Base-by-base conservation (phyloP, 1,284 basidiomycete species). In the Papiliotrema laurentii region DNA sequence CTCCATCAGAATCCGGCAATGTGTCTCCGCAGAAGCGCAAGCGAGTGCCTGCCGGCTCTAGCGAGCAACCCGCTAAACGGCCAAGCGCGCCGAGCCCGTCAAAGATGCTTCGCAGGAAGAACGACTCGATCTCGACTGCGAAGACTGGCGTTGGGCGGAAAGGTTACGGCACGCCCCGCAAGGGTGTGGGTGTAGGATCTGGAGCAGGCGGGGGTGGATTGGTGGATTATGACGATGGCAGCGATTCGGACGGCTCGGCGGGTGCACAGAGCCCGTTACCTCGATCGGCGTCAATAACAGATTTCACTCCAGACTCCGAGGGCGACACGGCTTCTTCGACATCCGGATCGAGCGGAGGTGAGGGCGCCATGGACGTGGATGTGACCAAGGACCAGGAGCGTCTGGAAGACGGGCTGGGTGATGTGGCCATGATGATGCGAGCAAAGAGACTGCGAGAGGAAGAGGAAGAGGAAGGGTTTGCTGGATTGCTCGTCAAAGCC, bases 401-500 rank as follows among this genome's bases (percentile, higher is more conserved):
- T 21, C 36, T 63, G 34, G 66, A 62, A 37, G 61, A 65, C 25
- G 64, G 66, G 58, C 50, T 76, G 34, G 75, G 73, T 13, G 78
- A 71, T 34, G 63, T 78, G 51, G 71, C 76, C 53, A 64, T 75
- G 47, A 66, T 66, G 47, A 66, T 82, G 47, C 78, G 83, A 5
- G 84, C 85, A 63, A 90, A 90, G 72, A 80, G 88, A 45, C 77
- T 82, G 59, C 77, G 87, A 35, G 67, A 74, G 61, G 80, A 80
- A 10, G 82, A 84, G 18, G 86, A 88, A 14, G 86, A 89, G 19
- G 87, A 87, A 42, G 85, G 66, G 34, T 58, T 69, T 53, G 50
- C 58, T 28, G 52, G 66, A 30, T 35, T 68, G 28, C 38, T 62
- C 16, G 55, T 49, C 18, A 56, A 59, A 40, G n/a, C n/a, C n/a